Evolutionary conservation across 176 grass and related monocot species (phyloP), one percentile per base, ranked within the genome.

Genomic region (Elaeis guineensis): DNA sequence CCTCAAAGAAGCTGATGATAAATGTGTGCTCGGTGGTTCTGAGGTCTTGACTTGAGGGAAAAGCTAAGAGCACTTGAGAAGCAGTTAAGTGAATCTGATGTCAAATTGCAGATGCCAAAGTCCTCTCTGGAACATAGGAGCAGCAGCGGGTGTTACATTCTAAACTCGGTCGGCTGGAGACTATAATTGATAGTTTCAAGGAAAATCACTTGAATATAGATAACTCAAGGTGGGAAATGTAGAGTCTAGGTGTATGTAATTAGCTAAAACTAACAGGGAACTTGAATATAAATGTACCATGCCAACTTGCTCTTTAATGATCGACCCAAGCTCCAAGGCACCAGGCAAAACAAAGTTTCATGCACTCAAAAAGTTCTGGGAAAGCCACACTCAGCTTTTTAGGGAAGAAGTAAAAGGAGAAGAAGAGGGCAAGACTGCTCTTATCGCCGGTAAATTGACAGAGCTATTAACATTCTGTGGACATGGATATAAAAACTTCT

Each of bases 211-310:
- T 71, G 8, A 71, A 75, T 70, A 78, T 74, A 65, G 83, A 97
- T n/a, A n/a, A 78, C 85, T 66, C 26, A 88, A 71, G 66, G 83
- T 69, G 1, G 74, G 85, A 56, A 81, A 62, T 88, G 77, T 72
- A 57, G 89, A 92, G 72, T 59, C 67, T 53, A 88, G 79, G 49
- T 93, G 71, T 69, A 68, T 73, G 48, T 54, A 91, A 64, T 51
- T 81, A 50, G 75, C 66, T 54, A 51, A 73, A 77, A 70, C 66
- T 66, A 91, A 85, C 55, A 57, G 71, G 66, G 77, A 91, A 53
- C 70, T 97, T 64, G 71, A 26, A 5, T 26, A 26, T 26, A 4
- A 3, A 5, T 3, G 3, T 25, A 25, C 3, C 25, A 25, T 26
- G 25, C 25, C 25, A 2, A 26, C 25, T 3, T 26, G 25, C 25